Evolutionary conservation across 345 rosid species (phyloP), one percentile per base, ranked within the genome.

Genomic region (Corymbia maculata): DNA sequence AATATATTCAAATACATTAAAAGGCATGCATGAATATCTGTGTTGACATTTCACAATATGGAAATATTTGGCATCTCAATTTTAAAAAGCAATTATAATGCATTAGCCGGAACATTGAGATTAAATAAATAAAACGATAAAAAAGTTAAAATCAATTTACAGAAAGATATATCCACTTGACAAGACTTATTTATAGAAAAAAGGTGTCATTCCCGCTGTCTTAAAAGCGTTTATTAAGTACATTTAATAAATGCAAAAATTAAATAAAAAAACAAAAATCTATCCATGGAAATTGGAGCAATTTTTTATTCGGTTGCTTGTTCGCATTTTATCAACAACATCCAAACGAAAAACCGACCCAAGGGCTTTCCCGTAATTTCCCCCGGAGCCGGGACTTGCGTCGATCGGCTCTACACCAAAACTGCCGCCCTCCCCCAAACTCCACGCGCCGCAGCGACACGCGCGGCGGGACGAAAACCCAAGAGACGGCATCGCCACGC

Each of bases 381-480:
- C 2, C 0, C 26, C 24, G 0, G 26, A 70, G 47, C 13, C 13
- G 0, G 47, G 47, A 19, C 4, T 9, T 1, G 47, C 82, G 47
- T 9, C 36, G 7, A 5, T 9, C 24, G 47, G 82, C 17, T 70
- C 8, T 36, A 17, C 36, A 17, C 82, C 3, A 21, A 70, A 36
- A 51, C 15, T n/a, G 42, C 86, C 36, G 6, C 86, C 86, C 55
- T 5, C 5, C 14, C 30, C 85, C 9, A 16, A 26, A 30, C 51
- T 49, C 57, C 57, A 45, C 57, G 86, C 5, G 51, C 36, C 14
- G 51, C 86, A 44, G 86, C 86, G 32, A 51, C 32, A 6, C 36
- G 32, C 57, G 86, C 80, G 80, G 36, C 24, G 45, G 6, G 47
- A 17, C 47, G 3, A 17, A 4, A 14, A 21, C 42, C 42, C 42